These are phyloP conservation scores for Hyphodiscus hymeniophilus DNA, from an alignment of 495 filamentous ascomycete species.

Conservation along the genomic window DNA sequence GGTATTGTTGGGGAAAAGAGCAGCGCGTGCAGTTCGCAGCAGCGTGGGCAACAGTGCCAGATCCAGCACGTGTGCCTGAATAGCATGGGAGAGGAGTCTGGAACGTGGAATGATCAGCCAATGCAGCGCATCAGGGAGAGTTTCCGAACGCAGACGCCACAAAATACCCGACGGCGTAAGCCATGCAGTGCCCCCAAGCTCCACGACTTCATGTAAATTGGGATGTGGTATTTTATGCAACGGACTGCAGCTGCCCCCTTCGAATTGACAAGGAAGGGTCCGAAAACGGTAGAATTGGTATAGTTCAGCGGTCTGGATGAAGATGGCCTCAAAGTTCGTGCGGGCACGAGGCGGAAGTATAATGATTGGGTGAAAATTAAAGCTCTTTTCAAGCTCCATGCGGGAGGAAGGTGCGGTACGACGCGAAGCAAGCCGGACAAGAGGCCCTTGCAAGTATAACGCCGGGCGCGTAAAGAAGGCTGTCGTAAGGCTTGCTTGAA, in stretches of 20 bases:
- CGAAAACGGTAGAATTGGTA: not conserved
- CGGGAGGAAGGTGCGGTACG: slow-evolving; percentile 23
- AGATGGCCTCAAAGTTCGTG: not conserved
- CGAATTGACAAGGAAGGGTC: not conserved
- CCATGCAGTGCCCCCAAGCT: not conserved
- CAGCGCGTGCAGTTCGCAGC: slow-evolving; percentile 60
- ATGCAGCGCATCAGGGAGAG: not conserved
- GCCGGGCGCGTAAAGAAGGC: slow-evolving; percentile 24
- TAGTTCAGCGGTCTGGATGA: not conserved
- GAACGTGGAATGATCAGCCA: slow-evolving; percentile 24
- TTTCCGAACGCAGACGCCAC: not conserved
- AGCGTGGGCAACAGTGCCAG: slow-evolving; percentile 62
- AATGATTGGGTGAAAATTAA: slow-evolving; percentile 13
- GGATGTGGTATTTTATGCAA: not conserved
- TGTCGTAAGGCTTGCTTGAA: slow-evolving; percentile 18
- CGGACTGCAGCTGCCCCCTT: not conserved
- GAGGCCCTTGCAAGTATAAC: slow-evolving; percentile 10
- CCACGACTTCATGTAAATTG: no score
- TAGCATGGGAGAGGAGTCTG: slow-evolving; percentile 68
- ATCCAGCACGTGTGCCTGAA: slow-evolving; percentile 56
- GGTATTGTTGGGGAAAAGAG: slow-evolving; percentile 74
- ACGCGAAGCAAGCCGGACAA: slow-evolving; percentile 20
- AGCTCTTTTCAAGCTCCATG: not conserved
- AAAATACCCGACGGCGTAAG: not conserved
- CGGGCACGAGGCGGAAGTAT: slow-evolving; percentile 3